phyloP scores from a whole-genome alignment of 2,329 filamentous ascomycete genomes.

The Alternaria gansuensis region DNA sequence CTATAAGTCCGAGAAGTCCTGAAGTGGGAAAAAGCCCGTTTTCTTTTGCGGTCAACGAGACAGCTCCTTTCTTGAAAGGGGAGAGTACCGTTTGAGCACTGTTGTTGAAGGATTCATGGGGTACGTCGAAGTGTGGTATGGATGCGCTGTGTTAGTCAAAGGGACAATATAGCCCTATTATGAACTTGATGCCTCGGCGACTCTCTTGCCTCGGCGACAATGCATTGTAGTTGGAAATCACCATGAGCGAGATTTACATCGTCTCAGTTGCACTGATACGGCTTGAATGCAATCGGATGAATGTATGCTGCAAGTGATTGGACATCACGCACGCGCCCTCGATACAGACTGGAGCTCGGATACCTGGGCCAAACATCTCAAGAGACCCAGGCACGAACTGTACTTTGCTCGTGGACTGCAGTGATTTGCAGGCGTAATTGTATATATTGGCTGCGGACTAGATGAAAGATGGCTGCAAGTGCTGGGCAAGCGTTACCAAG shows the following conservation, averaged over 20 bases:
- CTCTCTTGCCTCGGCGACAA: conserved; percentile 8
- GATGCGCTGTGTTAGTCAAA: conserved; percentile 8
- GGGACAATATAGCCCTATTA: conserved; percentile 11
- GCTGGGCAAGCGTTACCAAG: conserved; percentile 3
- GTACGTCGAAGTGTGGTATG: conserved; percentile 8
- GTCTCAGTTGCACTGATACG: neutral
- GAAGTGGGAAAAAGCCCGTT: conserved; percentile 89
- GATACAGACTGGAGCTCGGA: neutral
- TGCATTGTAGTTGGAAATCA: conserved; percentile 5
- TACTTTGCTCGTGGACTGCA: neutral
- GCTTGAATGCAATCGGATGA: neutral
- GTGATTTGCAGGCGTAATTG: neutral
- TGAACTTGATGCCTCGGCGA: conserved; percentile 30
- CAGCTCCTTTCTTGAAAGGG: conserved; percentile 44
- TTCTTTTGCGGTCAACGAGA: conserved; percentile 59
- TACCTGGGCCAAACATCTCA: neutral
- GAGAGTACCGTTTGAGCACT: conserved; percentile 39
- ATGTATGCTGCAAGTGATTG: neutral
- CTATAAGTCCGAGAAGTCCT: conserved; percentile 84
- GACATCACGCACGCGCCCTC: neutral
- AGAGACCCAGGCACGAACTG: neutral
- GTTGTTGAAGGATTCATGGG: neutral
- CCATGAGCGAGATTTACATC: conserved; percentile 1
- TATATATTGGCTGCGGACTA: neutral
- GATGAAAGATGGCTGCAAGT: conserved; percentile 14